A percentile compares a stretch with the other conserved stretches of the same genome.
Evolutionary conservation across 306 rosid species (phyloP).

Genomic region (Abrus precatorius): DNA sequence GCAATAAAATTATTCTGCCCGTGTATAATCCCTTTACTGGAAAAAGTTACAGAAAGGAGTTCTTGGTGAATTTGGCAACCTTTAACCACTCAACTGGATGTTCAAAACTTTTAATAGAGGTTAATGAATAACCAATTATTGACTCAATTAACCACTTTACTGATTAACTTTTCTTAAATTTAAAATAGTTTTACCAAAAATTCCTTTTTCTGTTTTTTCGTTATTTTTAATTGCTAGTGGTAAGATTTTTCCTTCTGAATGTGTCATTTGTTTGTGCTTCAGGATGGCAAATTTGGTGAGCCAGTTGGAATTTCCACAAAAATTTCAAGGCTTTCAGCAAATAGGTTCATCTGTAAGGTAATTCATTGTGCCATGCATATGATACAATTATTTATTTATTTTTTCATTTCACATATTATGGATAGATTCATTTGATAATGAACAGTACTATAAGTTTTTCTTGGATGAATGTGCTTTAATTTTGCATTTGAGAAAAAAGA

Average conservation of each 20-base stretch:
- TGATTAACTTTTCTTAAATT: not conserved
- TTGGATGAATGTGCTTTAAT: too few species aligned
- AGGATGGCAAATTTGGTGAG: constrained; percentile 63
- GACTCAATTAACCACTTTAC: not conserved
- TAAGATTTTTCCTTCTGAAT: constrained; percentile 29
- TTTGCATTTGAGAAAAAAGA: constrained; percentile 6
- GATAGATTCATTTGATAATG: not conserved
- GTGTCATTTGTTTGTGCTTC: constrained; percentile 39
- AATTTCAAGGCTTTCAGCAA: constrained; percentile 64
- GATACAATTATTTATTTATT: not conserved
- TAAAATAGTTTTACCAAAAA: not conserved
- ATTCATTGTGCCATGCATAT: constrained; percentile 31
- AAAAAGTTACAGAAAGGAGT: constrained; percentile 2
- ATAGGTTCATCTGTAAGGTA: constrained; percentile 70
- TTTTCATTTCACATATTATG: not conserved
- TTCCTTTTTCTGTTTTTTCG: not conserved
- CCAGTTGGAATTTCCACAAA: constrained; percentile 53
- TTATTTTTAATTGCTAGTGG: not conserved
- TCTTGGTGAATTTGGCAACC: constrained; percentile 16
- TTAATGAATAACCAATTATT: constrained; percentile 15
- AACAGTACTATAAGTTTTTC: not conserved
- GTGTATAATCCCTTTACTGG: constrained; percentile 8
- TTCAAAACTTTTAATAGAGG: not conserved
- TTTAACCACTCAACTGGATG: constrained; percentile 17
- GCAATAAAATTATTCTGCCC: constrained; percentile 1